These are phyloP conservation scores for Thalassiosira delicatula DNA, from an alignment of 352 stramenopile species.

Conservation along the genomic window DNA sequence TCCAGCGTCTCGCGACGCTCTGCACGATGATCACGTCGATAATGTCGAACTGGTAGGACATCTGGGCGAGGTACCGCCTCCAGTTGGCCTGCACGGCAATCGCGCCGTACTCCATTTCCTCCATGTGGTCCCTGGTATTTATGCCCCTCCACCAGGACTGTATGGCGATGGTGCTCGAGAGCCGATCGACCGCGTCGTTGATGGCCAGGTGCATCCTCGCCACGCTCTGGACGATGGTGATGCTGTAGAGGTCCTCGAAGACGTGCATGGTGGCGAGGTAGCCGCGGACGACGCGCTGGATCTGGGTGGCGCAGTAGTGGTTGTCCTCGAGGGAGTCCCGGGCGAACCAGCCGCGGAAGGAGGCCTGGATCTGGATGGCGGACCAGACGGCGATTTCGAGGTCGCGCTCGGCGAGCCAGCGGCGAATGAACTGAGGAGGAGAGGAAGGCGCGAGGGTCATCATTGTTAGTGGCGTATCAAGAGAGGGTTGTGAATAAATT, in stretches of 20 bases:
- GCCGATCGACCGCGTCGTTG: constrained; percentile 52
- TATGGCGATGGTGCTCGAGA: constrained; percentile 61
- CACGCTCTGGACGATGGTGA: constrained; percentile 74
- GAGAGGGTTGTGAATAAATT: background rate
- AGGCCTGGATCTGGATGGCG: constrained; percentile 78
- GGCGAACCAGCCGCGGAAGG: constrained; percentile 80
- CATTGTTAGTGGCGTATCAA: too few species aligned
- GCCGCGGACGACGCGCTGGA: constrained; percentile 73
- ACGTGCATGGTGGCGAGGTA: constrained; percentile 72
- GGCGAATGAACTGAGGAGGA: constrained; percentile 43
- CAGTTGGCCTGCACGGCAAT: constrained; percentile 60
- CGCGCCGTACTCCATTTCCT: constrained; percentile 48
- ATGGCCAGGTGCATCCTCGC: constrained; percentile 61
- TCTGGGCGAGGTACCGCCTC: constrained; percentile 61
- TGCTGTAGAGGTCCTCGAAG: constrained; percentile 74
- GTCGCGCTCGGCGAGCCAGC: constrained; percentile 59
- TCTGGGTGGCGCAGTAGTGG: constrained; percentile 80
- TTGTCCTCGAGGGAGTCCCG: constrained; percentile 80
- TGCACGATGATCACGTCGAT: constrained; percentile 81
- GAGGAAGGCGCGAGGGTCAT: too few species aligned
- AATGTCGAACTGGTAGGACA: constrained; percentile 68
- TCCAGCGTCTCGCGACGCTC: constrained; percentile 66
- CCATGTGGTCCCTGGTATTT: constrained; percentile 19
- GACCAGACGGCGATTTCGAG: constrained; percentile 65
- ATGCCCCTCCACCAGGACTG: constrained; percentile 57